Evolutionary conservation across 495 filamentous ascomycete species (phyloP), one percentile per base, ranked within the genome.

Genomic region (Amphirosellinia nigrospora): DNA sequence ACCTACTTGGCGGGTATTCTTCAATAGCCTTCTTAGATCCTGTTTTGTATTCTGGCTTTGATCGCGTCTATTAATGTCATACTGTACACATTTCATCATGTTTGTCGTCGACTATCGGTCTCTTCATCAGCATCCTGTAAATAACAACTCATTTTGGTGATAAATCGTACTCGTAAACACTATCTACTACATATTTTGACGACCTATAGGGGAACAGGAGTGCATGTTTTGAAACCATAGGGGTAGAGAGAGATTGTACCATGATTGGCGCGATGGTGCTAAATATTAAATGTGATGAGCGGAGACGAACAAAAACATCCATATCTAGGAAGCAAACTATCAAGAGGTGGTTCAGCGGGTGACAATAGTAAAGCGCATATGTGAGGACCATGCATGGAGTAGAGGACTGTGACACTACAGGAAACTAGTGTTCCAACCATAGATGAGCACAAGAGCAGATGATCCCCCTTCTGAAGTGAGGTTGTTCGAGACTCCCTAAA

Each of bases 381-480:
- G 38, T 43, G 23, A 56, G 60, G 48, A 36, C 28, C 59, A 64
- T 70, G 68, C 68, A 70, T 64, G 28, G 21, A 28, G 36, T 39
- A 58, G 32, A 56, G 36, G 23, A 56, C 43, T 16, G 43, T 70
- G 34, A 43, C 68, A 64, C 48, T 58, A 64, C 68, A 62, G 30
- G 23, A 53, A 8, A 6, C 15, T 63, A 69, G 58, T 64, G 68
- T 41, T 28, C 59, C 68, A 70, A 55, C 59, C 48, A 58, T 58
- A 52, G 26, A 64, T 38, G 48, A 56, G 26, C n/a, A 56, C 32
- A 56, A 41, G 23, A 34, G 46, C 36, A 64, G 41, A 64, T 64
- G 60, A 64, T 55, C 60, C 34, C 26, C 28, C 58, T 38, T 15
- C 28, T 55, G 50, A 38, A 26, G 46, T 55, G 32, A 64, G 36